Evolutionary conservation across 192 early-diverging fungal genomes (phyloP).

Genomic region (Lobosporangium transversale): DNA sequence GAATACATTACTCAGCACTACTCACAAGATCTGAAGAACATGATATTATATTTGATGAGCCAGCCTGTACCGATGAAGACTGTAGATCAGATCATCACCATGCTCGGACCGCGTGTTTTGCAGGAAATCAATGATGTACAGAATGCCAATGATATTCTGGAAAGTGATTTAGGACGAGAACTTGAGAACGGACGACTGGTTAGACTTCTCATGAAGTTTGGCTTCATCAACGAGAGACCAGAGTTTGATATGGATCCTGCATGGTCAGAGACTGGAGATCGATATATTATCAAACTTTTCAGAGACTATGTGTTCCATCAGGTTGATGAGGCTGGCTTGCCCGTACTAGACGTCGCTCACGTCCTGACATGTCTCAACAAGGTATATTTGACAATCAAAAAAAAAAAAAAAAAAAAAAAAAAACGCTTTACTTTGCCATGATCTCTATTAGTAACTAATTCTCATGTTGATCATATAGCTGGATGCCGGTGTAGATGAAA

Average conservation of each 20-base stretch:
- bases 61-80: conserved; percentile 78
- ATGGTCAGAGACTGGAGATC: conserved; percentile 98
- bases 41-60: conserved; percentile 80
- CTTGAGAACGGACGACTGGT: conserved; percentile 92
- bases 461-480: conserved; percentile 66
- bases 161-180: conserved; percentile 82
- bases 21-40: conserved; percentile 84
- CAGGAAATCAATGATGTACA: conserved; percentile 82
- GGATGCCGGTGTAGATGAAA: conserved; percentile 95
- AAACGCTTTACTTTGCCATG: too few species aligned
- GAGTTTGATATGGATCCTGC: conserved; percentile 85
- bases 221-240: conserved; percentile 73
- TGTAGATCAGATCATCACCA: conserved; percentile 80
- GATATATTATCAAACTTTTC: conserved; percentile 97
- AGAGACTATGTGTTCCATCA: conserved; percentile 98
- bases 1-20: conserved; percentile 80
- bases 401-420: too few species aligned
- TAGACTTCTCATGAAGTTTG: conserved; percentile 90
- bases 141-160: conserved; percentile 82
- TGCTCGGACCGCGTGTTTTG: conserved; percentile 79
- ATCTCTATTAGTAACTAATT: background rate
- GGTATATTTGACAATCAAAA: too few species aligned
- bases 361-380: conserved; percentile 95
- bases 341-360: conserved; percentile 92
- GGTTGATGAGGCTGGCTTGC: conserved; percentile 83